Conservation (phyloP, 2,329 filamentous ascomycete species). For the Diaporthe amygdali region DNA sequence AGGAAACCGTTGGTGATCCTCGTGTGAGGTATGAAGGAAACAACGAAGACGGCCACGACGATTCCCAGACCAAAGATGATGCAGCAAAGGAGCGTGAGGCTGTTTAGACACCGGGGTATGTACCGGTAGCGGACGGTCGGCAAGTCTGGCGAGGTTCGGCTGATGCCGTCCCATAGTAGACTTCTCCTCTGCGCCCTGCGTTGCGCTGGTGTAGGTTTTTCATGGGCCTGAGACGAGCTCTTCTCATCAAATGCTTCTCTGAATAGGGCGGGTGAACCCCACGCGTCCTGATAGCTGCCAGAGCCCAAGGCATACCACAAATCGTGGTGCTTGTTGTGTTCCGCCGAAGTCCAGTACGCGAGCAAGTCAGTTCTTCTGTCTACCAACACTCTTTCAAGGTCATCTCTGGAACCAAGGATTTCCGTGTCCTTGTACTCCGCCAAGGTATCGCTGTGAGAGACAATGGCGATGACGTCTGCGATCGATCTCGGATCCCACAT, state of each 20-base stretch:
- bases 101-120: conserved; percentile 78
- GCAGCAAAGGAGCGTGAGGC: conserved; percentile 69
- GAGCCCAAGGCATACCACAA: conserved; percentile 80
- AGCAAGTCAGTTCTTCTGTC: conserved; percentile 71
- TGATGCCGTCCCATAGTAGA: conserved; percentile 30
- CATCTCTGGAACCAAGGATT: conserved; percentile 54
- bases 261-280: conserved; percentile 18
- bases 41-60: conserved; percentile 73
- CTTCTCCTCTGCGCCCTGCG: conserved; percentile 26
- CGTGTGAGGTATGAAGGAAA: conserved; percentile 77
- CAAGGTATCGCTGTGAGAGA: conserved; percentile 81
- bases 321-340: conserved; percentile 56
- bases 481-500: conserved; percentile 85
- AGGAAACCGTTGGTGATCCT: conserved; percentile 73
- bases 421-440: conserved; percentile 75
- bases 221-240: conserved; percentile 1
- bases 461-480: conserved; percentile 78
- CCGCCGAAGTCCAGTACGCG: conserved; percentile 84
- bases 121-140: conserved; percentile 66
- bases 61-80: conserved; percentile 65
- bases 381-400: conserved; percentile 58
- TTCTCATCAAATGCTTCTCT: conserved; percentile 14
- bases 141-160: conserved; percentile 51
- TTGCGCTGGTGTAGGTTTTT: conserved; percentile 20
- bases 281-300: conserved; percentile 25